Evolutionary conservation across 768 basidiomycete genomes (phyloP).

Genomic region (Galerina marginata): DNA sequence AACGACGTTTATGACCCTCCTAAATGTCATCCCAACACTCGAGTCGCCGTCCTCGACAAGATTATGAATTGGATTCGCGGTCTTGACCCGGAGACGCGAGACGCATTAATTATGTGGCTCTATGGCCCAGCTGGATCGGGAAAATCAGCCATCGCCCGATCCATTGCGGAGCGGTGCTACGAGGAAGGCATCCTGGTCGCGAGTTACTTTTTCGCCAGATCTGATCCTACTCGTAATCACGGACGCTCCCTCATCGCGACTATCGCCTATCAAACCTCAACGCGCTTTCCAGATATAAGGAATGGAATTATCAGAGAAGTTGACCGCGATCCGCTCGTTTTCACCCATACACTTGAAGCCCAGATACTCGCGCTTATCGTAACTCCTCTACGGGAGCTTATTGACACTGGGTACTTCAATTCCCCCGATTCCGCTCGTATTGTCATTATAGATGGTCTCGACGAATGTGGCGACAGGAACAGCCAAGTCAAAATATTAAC

Average conservation of each 20-base stretch:
- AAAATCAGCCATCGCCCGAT: constrained; percentile 1
- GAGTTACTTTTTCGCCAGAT: constrained; percentile 2
- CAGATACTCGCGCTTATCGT: not conserved
- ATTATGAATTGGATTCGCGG: not conserved
- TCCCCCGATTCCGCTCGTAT: not conserved
- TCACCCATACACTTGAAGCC: not conserved
- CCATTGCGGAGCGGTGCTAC: not conserved
- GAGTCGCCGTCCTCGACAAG: not conserved
- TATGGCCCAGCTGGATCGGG: constrained; percentile 6
- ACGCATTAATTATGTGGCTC: not conserved
- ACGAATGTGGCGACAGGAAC: not conserved
- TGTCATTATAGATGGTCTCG: constrained; percentile 5
- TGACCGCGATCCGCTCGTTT: not conserved
- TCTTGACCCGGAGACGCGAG: not conserved
- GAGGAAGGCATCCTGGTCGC: not conserved
- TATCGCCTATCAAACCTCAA: not conserved
- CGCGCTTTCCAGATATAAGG: not conserved
- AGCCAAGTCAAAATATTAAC: no score
- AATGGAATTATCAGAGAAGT: not conserved
- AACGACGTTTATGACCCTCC: not conserved
- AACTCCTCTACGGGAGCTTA: not conserved
- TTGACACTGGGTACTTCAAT: no score
- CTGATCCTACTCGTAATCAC: not conserved
- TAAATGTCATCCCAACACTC: constrained; percentile 1
- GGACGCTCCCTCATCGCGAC: not conserved